Evolutionary conservation across 805 yeast species (phyloP).

Genomic region (Pichia cabralensis): DNA sequence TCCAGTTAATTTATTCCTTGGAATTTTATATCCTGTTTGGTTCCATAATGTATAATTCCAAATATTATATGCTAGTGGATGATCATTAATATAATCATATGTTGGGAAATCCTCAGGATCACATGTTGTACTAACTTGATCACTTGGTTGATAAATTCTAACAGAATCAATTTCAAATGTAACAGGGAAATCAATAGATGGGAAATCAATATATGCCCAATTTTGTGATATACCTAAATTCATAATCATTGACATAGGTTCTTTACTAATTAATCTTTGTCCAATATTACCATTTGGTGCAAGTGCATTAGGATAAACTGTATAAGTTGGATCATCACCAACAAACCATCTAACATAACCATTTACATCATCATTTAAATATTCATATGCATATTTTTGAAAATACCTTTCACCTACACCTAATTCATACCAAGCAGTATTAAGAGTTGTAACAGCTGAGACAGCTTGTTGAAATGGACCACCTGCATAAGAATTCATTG

Average conservation of each 20-base stretch:
- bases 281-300: slow-evolving; percentile 89
- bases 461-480: slow-evolving; percentile 93
- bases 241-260: slow-evolving; percentile 85
- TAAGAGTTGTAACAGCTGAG: slow-evolving; percentile 71
- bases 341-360: slow-evolving; percentile 86
- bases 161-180: slow-evolving; percentile 74
- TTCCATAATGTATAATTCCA: slow-evolving; percentile 67
- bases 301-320: slow-evolving; percentile 62
- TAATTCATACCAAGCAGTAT: slow-evolving; percentile 70
- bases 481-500: slow-evolving; percentile 83
- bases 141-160: slow-evolving; percentile 81
- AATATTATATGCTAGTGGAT: slow-evolving; percentile 58
- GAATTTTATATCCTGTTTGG: slow-evolving; percentile 60
- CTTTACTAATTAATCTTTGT: slow-evolving; percentile 73
- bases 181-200: slow-evolving; percentile 65
- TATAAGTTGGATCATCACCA: slow-evolving; percentile 69
- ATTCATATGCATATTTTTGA: slow-evolving; percentile 76
- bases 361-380: slow-evolving; percentile 51
- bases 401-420: slow-evolving; percentile 41
- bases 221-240: slow-evolving; percentile 85
- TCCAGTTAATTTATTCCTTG: slow-evolving; percentile 51
- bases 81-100: slow-evolving; percentile 64
- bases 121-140: slow-evolving; percentile 55
- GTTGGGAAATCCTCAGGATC: slow-evolving; percentile 87
- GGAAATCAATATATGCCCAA: slow-evolving; percentile 95